phyloP scores from a whole-genome alignment of 2,329 filamentous ascomycete species.

The Cladobotryum mycophilum region DNA sequence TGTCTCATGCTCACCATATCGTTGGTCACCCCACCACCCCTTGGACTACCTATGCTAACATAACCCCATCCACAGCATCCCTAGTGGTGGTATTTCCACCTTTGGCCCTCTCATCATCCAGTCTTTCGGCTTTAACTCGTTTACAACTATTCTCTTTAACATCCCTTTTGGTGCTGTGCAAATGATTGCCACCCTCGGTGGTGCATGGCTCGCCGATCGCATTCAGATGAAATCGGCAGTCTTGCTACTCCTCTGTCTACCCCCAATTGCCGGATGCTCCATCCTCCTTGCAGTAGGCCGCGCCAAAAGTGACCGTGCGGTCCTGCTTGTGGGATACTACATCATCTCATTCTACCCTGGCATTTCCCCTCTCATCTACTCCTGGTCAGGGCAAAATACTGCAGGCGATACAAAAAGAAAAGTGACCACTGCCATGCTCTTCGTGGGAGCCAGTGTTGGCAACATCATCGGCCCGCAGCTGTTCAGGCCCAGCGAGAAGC shows the following conservation, averaged over 20 bases:
- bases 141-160: slow-evolving; percentile 53
- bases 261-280: slow-evolving; percentile 49
- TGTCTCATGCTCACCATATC: slow-evolving; percentile 46
- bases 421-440: slow-evolving; percentile 53
- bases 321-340: slow-evolving; percentile 52
- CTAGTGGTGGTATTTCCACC: slow-evolving; percentile 51
- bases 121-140: slow-evolving; percentile 50
- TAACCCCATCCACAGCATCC: slow-evolving; percentile 26
- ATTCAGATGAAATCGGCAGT: slow-evolving; percentile 51
- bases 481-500: slow-evolving; percentile 51
- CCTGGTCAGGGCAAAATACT: slow-evolving; percentile 53
- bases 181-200: slow-evolving; percentile 52
- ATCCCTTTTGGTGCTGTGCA: slow-evolving; percentile 57
- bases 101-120: slow-evolving; percentile 55
- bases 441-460: slow-evolving; percentile 55
- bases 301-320: slow-evolving; percentile 36
- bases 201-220: slow-evolving; percentile 48
- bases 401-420: slow-evolving; percentile 63
- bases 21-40: slow-evolving; percentile 21
- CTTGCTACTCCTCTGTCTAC: slow-evolving; percentile 46
- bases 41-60: background rate
- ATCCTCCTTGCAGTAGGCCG: slow-evolving; percentile 47
- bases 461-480: slow-evolving; percentile 61
- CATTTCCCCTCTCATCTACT: slow-evolving; percentile 49
- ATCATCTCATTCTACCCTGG: slow-evolving; percentile 54